These are phyloP conservation scores for Lentinula detonsa DNA, from an alignment of 768 basidiomycete species.

Conservation along the genomic window DNA sequence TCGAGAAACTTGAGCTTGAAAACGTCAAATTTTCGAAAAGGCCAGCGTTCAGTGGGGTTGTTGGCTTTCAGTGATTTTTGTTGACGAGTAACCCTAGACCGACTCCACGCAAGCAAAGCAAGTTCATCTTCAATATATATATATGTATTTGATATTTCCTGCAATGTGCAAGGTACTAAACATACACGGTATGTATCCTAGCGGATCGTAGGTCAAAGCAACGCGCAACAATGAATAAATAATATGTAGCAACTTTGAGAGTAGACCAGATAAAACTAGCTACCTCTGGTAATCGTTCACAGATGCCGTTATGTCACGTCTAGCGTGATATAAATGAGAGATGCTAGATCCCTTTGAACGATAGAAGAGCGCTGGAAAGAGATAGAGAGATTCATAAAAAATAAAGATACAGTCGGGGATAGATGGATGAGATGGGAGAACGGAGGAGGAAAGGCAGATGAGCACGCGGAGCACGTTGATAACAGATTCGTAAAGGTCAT, in stretches of 20 bases:
- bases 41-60: no score
- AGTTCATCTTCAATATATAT: not conserved
- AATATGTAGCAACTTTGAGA: not conserved
- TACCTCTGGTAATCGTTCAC: not conserved
- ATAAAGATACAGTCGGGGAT: not conserved
- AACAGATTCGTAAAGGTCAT: not conserved
- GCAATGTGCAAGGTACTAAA: not conserved
- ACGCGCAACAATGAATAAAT: not conserved
- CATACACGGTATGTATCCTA: not conserved
- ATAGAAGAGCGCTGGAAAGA: not conserved
- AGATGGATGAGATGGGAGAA: not conserved
- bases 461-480: no score
- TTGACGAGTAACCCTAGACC: no score
- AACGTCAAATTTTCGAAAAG: no score
- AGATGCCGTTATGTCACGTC: not conserved
- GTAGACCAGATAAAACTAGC: not conserved
- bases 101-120: no score
- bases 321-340: not conserved
- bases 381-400: not conserved
- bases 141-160: not conserved
- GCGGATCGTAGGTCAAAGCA: not conserved
- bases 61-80: no score
- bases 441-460: not conserved
- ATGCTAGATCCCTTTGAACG: not conserved
- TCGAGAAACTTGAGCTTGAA: no score